Evolutionary conservation across 495 filamentous ascomycete genomes (phyloP), one percentile per base, ranked within the genome.

Genomic region (Melanomma pulvis-pyrius): DNA sequence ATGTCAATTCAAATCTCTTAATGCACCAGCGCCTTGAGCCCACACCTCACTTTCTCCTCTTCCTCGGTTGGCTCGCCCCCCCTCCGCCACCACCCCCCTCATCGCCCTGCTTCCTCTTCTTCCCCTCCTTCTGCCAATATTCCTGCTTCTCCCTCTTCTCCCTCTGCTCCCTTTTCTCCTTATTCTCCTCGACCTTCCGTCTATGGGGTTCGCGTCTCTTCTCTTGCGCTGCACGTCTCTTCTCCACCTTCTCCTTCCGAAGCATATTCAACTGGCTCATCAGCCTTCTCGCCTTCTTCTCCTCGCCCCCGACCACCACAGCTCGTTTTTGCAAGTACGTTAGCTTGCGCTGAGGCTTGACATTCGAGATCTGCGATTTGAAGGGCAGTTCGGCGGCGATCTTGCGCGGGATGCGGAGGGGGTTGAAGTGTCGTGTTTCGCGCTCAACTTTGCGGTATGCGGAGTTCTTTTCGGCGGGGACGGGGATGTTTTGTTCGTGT

Each of bases 261-360:
- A 98, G 79, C 22, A 92, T 96, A 71, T 88, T 91, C 55, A 98
- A 84, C 82, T 96, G 93, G 80, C 96, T 89, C 86, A 98, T 90
- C 73, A 98, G 82, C 73, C 92, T 88, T 26, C 94, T 83, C 21
- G 92, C 92, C 76, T 87, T 86, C 80, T 88, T 91, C 82, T 98
- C 94, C 74, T 97, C 96, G 41, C 79, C 79, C 73, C 84, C 84
- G 3, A 92, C 76, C 61, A 97, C 90, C 28, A 97, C 92, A 1
- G 92, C 93, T 15, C 94, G 88, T 81, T 96, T 96, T 80, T 93
- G 90, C 83, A 96, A 80, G 73, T 98, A 98, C 21, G 94, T 96
- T 76, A 89, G 79, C 72, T 88, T 88, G 75, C 84, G 87, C 78
- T 89, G 91, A 41, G 86, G 82, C 76, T 88, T 88, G 83, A 89